phyloP scores from a whole-genome alignment of 768 basidiomycete genomes.

The Coprinopsis sp. region DNA sequence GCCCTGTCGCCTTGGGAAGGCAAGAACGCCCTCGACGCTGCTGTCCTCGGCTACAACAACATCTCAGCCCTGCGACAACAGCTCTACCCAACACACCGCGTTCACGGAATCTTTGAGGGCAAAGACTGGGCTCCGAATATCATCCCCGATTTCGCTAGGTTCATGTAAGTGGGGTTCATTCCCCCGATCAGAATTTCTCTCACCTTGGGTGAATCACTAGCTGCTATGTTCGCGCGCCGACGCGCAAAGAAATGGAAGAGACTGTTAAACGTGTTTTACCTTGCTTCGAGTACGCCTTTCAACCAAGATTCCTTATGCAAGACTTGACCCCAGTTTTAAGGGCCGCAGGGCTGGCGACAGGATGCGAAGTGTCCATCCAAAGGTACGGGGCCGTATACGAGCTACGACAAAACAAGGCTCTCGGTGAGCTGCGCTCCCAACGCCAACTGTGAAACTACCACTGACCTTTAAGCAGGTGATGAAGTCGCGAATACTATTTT shows the following conservation, averaged over 20 bases:
- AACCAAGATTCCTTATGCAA: neutral
- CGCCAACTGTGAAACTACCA: too few species aligned
- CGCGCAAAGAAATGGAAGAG: slow-evolving; percentile 53
- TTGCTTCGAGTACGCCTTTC: slow-evolving; percentile 61
- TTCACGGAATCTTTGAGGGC: slow-evolving; percentile 77
- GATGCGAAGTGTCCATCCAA: slow-evolving; percentile 47
- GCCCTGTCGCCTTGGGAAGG: slow-evolving; percentile 83
- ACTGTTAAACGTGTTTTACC: slow-evolving; percentile 56
- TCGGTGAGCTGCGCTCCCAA: slow-evolving; percentile 51
- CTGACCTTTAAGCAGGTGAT: too few species aligned
- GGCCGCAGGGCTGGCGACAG: slow-evolving; percentile 65
- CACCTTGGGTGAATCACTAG: slow-evolving; percentile 22
- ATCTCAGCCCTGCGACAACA: slow-evolving; percentile 82
- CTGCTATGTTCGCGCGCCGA: slow-evolving; percentile 72
- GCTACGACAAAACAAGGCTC: slow-evolving; percentile 61
- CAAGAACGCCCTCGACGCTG: slow-evolving; percentile 78
- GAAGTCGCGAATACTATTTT: slow-evolving; percentile 60
- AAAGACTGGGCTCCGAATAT: slow-evolving; percentile 71
- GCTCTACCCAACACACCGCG: slow-evolving; percentile 67
- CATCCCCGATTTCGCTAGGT: too few species aligned
- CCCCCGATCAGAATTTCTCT: neutral
- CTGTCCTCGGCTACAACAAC: slow-evolving; percentile 78
- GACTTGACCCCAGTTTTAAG: slow-evolving; percentile 32
- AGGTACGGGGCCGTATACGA: slow-evolving; percentile 39
- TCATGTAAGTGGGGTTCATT: slow-evolving; percentile 36